Percentiles rank a stretch among this genome's conserved stretches.
These are phyloP conservation scores for Begonia loranthoides DNA, from an alignment of 306 rosid genomes.

Conservation along the genomic window DNA sequence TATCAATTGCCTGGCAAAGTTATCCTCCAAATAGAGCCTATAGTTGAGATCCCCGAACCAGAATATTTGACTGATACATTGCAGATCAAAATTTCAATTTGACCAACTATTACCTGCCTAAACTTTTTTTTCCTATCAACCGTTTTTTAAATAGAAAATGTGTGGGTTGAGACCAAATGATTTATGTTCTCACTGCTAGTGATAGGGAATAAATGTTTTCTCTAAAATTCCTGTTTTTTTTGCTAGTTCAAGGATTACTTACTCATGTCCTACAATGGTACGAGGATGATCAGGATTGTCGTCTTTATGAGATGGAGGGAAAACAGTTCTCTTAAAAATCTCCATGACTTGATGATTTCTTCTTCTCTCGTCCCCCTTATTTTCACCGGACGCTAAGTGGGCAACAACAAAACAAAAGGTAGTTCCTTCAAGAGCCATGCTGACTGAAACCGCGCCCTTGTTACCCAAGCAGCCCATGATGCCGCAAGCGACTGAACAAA, in stretches of 20 bases:
- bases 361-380: constrained; percentile 68
- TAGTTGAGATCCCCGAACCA: constrained; percentile 64
- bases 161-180: too few relatives aligned
- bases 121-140: too few relatives aligned
- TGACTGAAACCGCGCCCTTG: constrained; percentile 81
- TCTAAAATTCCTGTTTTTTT: neutral
- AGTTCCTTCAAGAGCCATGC: constrained; percentile 84
- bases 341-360: constrained; percentile 71
- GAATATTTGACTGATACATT: constrained; percentile 35
- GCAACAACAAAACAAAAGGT: constrained; percentile 83
- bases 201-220: too few relatives aligned
- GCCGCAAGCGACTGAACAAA: constrained; percentile 85
- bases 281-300: constrained; percentile 35
- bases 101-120: too few relatives aligned
- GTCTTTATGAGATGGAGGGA: constrained; percentile 30
- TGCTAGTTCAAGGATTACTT: constrained; percentile 20
- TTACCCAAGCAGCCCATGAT: constrained; percentile 92
- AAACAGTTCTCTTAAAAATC: constrained; percentile 61
- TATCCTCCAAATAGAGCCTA: constrained; percentile 37
- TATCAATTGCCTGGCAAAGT: constrained; percentile 27
- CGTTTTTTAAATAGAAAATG: too few relatives aligned
- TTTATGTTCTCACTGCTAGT: too few relatives aligned
- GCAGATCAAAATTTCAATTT: neutral
- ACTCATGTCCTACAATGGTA: constrained; percentile 86
- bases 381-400: constrained; percentile 86